Conservation (phyloP, 495 filamentous ascomycete species). For the Rusavskia elegans region DNA sequence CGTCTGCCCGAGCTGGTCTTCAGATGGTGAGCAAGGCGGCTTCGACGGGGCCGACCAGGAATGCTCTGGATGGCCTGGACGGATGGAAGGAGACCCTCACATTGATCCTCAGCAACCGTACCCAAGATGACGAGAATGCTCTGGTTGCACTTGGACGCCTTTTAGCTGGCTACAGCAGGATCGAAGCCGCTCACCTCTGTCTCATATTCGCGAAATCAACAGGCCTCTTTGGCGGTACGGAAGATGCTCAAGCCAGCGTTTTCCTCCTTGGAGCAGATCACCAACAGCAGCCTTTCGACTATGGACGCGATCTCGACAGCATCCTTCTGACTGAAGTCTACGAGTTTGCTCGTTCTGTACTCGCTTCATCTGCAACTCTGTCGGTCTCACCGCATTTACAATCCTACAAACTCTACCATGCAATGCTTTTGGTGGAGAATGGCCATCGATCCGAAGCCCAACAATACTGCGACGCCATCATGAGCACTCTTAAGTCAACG, state of each 20-base stretch:
- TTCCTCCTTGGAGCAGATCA: slow-evolving; percentile 77
- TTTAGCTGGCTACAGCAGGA: slow-evolving; percentile 71
- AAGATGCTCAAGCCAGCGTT: slow-evolving; percentile 66
- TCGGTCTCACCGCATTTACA: slow-evolving; percentile 68
- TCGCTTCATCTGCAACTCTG: slow-evolving; percentile 34
- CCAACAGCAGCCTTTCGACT: slow-evolving; percentile 42
- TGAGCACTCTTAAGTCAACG: slow-evolving; percentile 59
- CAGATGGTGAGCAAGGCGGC: slow-evolving; percentile 66
- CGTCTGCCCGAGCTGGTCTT: slow-evolving; percentile 78
- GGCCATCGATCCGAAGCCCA: slow-evolving; percentile 71
- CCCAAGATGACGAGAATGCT: slow-evolving; percentile 55
- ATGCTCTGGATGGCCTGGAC: slow-evolving; percentile 69
- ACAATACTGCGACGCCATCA: slow-evolving; percentile 80
- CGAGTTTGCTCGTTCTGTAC: slow-evolving; percentile 64
- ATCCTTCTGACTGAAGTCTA: slow-evolving; percentile 84
- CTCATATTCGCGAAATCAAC: slow-evolving; percentile 38
- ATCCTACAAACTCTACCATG: slow-evolving; percentile 78
- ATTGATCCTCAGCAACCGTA: slow-evolving; percentile 75
- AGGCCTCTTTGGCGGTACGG: slow-evolving; percentile 60
- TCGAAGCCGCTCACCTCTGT: slow-evolving; percentile 86
- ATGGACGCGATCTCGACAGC: slow-evolving; percentile 64
- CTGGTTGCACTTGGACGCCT: slow-evolving; percentile 69
- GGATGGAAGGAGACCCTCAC: slow-evolving; percentile 86
- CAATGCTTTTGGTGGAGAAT: slow-evolving; percentile 64
- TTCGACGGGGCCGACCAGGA: slow-evolving; percentile 44